Evolutionary conservation across 805 yeast species (phyloP), one percentile per base, ranked within the genome.

Genomic region (Torulaspora gathmanii): DNA sequence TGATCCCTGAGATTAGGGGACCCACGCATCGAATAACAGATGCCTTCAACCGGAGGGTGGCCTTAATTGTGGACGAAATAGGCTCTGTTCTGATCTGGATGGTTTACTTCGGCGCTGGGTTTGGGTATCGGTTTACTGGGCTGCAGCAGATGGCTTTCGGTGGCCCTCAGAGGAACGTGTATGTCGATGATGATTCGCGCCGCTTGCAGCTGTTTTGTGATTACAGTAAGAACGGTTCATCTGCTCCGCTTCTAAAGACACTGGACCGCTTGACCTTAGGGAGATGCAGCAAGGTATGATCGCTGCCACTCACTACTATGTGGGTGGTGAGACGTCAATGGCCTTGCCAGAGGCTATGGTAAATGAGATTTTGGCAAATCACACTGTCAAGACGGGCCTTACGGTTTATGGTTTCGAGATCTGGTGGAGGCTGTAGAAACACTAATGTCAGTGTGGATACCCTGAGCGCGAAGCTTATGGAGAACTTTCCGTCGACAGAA

Each of bases 141-240:
- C 37, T 45, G 16, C 42, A n/a, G 11, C 37, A 11, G 28, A 5
- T 45, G n/a, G 23, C 35, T 4, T 45, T 28, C 37, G 41, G 41
- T 22, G 49, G 46, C n/a, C 31, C 40, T 4, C 34, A 20, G 19
- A 39, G 49, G 2, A 45, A 45, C 42, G 41, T 45, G 25, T 45
- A 41, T 23, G 41, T 45, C n/a, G 33, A 45, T 16, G 46, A 30
- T 3, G 33, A 23, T 3, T 30, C 46, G 6, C 17, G 46, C n/a
- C 37, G 49, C 11, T 3, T 46, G 30, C 46, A 42, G 12, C 29
- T 46, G 23, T 33, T 16, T 23, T 26, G 44, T 11, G 27, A 28
- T 11, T 45, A 45, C 29, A 42, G 29, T 20, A 45, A 45, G 38
- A 37, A 31, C n/a, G 30, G 34, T 2, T 22, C 30, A 22, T 27